Base-by-base conservation (phyloP, 441 rosid genomes). In the Pelargonium fulgidum region DNA sequence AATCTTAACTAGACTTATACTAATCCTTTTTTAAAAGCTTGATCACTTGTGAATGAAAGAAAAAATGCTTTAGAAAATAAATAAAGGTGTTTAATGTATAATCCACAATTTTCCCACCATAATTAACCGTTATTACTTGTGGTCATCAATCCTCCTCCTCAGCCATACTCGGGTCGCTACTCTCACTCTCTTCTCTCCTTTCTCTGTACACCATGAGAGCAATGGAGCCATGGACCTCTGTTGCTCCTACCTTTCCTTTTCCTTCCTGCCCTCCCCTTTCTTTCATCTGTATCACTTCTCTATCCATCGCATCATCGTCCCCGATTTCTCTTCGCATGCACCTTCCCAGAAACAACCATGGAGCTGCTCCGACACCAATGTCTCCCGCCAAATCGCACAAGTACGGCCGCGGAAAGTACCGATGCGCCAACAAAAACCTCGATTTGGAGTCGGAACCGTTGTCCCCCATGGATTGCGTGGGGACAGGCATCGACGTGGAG, bases 401-500 rank as follows among this genome's bases (percentile, higher is more conserved):
- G 7, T 19, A 22, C 19, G 19, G 62, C 24, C 62, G 17, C 12
- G 62, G 62, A 3, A 56, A 16, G 7, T 10, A 16, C 26, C 6
- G 24, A 7, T 56, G 62, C 62, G 19, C 62, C 73, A 80, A 76
- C 65, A 80, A 76, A 72, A 71, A 75, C 44, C 50, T 36, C 6
- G 81, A 80, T 42, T 50, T 72, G 36, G 78, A 71, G 4, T 6
- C 67, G 69, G 16, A 78, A 12, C 33, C 81, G 2, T 65, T 68
- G 42, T 42, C 39, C 62, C 17, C 73, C 0, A 22, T 83, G 67
- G 91, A 89, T 68, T 89, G 90, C 72, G 81, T 82, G 6, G 92
- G 88, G 13, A 85, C 89, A 26, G 95, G 88, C 56, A 78, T 77
- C 52, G 83, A 87, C 64, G 88, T 79, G 68, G 90, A 89, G 77